Evolutionary conservation across 768 basidiomycete genomes (phyloP), one percentile per base, ranked within the genome.

Genomic region (Serpula lacrymans): DNA sequence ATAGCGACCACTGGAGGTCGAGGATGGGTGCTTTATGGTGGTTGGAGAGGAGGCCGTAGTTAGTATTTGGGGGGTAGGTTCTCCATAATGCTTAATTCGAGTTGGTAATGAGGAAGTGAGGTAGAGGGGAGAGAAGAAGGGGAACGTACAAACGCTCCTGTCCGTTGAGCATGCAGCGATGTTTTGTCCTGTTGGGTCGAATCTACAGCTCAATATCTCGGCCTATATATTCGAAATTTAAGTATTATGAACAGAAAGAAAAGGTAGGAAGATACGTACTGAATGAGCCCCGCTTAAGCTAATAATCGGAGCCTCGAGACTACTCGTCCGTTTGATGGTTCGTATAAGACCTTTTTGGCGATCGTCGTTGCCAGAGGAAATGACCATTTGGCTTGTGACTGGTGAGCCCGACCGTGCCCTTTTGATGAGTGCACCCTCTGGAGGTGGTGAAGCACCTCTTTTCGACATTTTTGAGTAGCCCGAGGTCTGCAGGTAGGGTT

Each of bases 21-120:
- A 91, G 78, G 32, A 98, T 86, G 41, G 94, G 86, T 10, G 88
- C 86, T 67, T 96, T 97, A 59, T 90, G 83, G 37, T 88, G 75
- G 52, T 75, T 84, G 9, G 83, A 78, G 18, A 98, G 69, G 2
- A 91, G 77, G 17, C 81, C 94, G 52, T 94, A 97, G 72, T 98
- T 97, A 17, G 78, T 87, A 53, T 95, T 93, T 6, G 93, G 91
- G 12, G 90, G 67, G 43, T 94, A 96, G 1, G 92, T 94, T 49
- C 84, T 71, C 93, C 93, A 96, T 34, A 95, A 62, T 0, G 92
- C 88, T 92, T n/a, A n/a, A n/a, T n/a, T n/a, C n/a, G n/a, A n/a
- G n/a, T n/a, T n/a, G n/a, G 42, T 37, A 14, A 22, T 34, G 29
- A 33, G 22, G 32, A 35, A 34, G 23, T 20, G 40, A 30, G 10